Base-by-base conservation (phyloP, 345 rosid species). In the Aquilaria sinensis region DNA sequence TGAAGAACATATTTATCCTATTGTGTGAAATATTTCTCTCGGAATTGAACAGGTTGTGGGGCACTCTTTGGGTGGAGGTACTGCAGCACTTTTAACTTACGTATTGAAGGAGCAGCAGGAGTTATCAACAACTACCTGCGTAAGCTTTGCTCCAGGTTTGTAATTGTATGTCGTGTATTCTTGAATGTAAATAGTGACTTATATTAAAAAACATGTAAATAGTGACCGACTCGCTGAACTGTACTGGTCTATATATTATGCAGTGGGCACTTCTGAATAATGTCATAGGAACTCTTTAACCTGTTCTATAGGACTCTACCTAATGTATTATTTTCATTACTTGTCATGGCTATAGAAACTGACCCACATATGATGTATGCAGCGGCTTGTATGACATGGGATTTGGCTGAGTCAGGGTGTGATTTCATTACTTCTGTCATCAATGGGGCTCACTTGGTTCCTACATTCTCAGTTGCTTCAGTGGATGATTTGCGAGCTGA, bases 341-440 rank as follows among this genome's bases (percentile, higher is more conserved):
- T 67, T 33, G 30, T n/a, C 37, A 34, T 53, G 14, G 53, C 13
- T 32, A n/a, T 51, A 13, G 10, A 11, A 53, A 15, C 58, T 56
- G 50, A 56, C 31, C 33, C 53, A 31, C 61, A 0, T 59, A 14
- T 60, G 32, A 10, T 60, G 34, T 57, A 51, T 74, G 64, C 86
- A 92, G 98, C 87, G 79, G 98, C 98, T 63, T 92, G 98, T 76
- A 89, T 92, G 98, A 92, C 95, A 6, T 87, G 98, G 95, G 98
- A 92, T 66, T 74, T 92, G 81, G 98, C 98, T 29, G 98, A 92
- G 74, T 92, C 98, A 1, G 95, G 98, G 64, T 67, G 61, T 47
- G 85, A 82, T 51, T 89, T 92, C 72, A 82, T 92, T 53, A 86
- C 81, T 16, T 72, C 95, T 63, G 84, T 92, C 54, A 78, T 92